Base-by-base conservation (phyloP, 768 basidiomycete species). In the Daedaleopsis sinensis region DNA sequence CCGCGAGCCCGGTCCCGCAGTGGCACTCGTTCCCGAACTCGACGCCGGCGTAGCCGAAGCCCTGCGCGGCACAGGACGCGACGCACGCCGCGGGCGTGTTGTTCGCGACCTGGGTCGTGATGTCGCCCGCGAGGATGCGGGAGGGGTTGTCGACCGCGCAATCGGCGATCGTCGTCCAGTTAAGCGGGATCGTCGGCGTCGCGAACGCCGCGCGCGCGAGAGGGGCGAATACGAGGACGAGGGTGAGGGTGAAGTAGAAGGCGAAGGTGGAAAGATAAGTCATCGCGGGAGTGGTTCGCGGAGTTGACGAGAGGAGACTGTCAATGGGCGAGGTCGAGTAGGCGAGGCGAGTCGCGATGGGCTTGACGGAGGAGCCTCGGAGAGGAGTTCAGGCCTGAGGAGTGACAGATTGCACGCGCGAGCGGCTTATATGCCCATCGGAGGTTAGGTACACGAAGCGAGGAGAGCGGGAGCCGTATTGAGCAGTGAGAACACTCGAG, bases 1-100 rank as follows among this genome's bases (percentile, higher is more conserved):
- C 61, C 10, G 55, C 53, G 21, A 58, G 64, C 5, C 68, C 65
- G 11, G 63, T 66, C 5, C 65, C 69, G 54, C 69, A 70, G 57
- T 70, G 69, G 55, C 69, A 70, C 51, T 70, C 69, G 59, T 63
- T 52, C 27, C 61, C 64, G 58, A 65, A 68, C 57, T 68, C 69
- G 51, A 70, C 69, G 49, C 67, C 69, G 18, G 67, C 69, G 51
- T 64, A 68, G 24, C 46, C 48, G 64, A 49, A 70, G 32, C 65
- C 65, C 10, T 46, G 15, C 15, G 52, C 61, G 37, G 43, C 55
- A 58, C 69, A 70, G 10, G 46, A 42, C 49, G 46, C 57, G 42
- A 63, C 57, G 54, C 69, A 70, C 5, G 61, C 50, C 37, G 49
- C 65, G 23, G 67, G 61, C 18, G 67, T 63, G 58, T 66, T 70